Percentiles rank a stretch among this genome's conserved stretches.
Conservation (phyloP, 2,329 filamentous ascomycete species). For the Aureobasidium melanogenum region DNA sequence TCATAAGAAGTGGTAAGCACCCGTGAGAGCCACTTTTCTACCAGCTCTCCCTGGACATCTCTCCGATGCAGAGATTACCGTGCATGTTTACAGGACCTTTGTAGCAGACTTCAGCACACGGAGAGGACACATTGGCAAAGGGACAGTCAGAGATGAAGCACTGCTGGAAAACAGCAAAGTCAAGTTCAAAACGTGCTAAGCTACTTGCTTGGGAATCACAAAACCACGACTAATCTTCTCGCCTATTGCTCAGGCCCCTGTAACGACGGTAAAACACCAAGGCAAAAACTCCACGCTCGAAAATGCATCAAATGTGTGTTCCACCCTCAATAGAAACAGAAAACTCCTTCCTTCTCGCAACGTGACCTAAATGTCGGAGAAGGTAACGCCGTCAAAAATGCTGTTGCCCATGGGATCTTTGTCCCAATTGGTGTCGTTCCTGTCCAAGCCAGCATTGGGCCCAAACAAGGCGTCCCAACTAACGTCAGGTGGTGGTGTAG, state of each 20-base stretch:
- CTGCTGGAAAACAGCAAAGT: background rate
- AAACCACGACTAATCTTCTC: background rate
- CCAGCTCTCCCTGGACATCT: no score
- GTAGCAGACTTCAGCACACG: no score
- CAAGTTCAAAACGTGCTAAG: background rate
- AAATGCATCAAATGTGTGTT: background rate
- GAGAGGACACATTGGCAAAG: no score
- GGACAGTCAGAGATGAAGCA: no score
- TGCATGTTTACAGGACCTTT: no score
- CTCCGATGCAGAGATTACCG: no score
- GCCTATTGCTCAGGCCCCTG: no score
- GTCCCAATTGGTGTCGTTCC: slow-evolving; percentile 7
- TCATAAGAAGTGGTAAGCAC: no score
- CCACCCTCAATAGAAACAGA: background rate
- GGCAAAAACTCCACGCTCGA: background rate
- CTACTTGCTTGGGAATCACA: background rate
- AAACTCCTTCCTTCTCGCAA: background rate
- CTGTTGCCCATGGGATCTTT: slow-evolving; percentile 10
- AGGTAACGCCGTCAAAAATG: slow-evolving; percentile 7
- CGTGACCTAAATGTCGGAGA: background rate
- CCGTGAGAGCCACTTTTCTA: no score
- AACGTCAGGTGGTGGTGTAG: background rate
- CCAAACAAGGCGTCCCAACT: slow-evolving; percentile 5
- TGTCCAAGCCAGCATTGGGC: slow-evolving; percentile 7
- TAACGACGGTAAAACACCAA: no score